Evolutionary conservation across 2,329 filamentous ascomycete genomes (phyloP), one percentile per base, ranked within the genome.

Genomic region (Diaporthe sp.): DNA sequence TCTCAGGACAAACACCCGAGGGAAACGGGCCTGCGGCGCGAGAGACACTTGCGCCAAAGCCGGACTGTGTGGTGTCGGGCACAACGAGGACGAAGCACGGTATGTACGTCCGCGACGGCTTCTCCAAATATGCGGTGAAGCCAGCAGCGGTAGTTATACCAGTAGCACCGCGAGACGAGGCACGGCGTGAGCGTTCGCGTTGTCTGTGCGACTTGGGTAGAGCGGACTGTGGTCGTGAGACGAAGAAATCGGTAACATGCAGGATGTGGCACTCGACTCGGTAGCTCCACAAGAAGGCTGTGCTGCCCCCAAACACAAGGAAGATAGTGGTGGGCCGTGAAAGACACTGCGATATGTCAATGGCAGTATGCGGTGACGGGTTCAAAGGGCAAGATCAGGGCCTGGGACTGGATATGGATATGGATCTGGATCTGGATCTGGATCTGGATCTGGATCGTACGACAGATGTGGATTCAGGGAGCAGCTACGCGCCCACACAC

Each of bases 81-180:
- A 25, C 17, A 68, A 46, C 6, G 44, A 25, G 12, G 13, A 9
- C 28, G 28, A 22, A 39, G 9, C 19, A 42, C 22, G 7, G 34
- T 42, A 10, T 62, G 15, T 31, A 72, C 49, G 62, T 39, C 22
- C 55, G 39, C 39, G 51, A 42, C 49, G 59, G 34, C 34, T 57
- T 67, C 59, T 72, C 67, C 51, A 67, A 39, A 65, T 58, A 72
- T 46, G 67, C 71, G 31, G 46, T 46, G 12, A 19, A 8, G 34
- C 9, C 15, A 17, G 46, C 25, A 46, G 46, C 53, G 37, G 7
- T 57, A 15, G 61, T 28, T 53, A 62, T 34, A 15, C 25, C 15
- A 49, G 42, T 34, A 28, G 42, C 25, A 17, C 42, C 15, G 17
- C 7, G 17, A 65, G 42, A 42, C 17, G 46, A 37, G 44, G 62